Conservation (phyloP, 805 yeast species). For the Candida anglica region DNA sequence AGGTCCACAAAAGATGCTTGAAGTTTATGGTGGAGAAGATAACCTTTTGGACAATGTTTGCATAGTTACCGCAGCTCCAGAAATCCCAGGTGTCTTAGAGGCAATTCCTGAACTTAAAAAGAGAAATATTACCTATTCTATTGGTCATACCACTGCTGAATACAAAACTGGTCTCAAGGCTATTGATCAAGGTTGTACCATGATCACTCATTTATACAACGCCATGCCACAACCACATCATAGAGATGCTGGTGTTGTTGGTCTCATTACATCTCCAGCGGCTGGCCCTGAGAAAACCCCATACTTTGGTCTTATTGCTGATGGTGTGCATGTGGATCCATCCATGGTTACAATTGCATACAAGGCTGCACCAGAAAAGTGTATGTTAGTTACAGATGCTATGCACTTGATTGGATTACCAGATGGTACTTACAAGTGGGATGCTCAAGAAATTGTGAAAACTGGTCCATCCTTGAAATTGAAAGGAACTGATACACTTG, state of each 20-base stretch:
- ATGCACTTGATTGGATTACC: slow-evolving; percentile 54
- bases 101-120: slow-evolving; percentile 32
- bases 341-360: slow-evolving; percentile 48
- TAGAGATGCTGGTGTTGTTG: slow-evolving; percentile 54
- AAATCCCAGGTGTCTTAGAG: slow-evolving; percentile 42
- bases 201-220: slow-evolving; percentile 58
- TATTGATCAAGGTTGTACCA: slow-evolving; percentile 48
- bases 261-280: slow-evolving; percentile 35
- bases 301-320: slow-evolving; percentile 52
- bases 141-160: slow-evolving; percentile 46
- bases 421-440: slow-evolving; percentile 56
- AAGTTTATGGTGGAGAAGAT: slow-evolving; percentile 33
- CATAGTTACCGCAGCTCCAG: slow-evolving; percentile 52
- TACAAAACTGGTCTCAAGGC: slow-evolving; percentile 39
- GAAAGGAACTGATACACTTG: slow-evolving; percentile 54
- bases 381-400: slow-evolving; percentile 57
- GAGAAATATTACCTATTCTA: slow-evolving; percentile 35
- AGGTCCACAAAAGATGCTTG: slow-evolving; percentile 22
- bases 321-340: slow-evolving; percentile 59
- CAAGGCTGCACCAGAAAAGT: slow-evolving; percentile 47
- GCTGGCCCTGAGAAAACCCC: slow-evolving; percentile 27
- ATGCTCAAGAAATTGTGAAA: slow-evolving; percentile 43
- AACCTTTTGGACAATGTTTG: slow-evolving; percentile 31
- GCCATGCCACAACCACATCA: slow-evolving; percentile 64
- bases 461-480: slow-evolving; percentile 43